Evolutionary conservation across 129 eudicot genomes (phyloP), one percentile per base, ranked within the genome.

Genomic region (Chrysanthemum lavandulifolium): DNA sequence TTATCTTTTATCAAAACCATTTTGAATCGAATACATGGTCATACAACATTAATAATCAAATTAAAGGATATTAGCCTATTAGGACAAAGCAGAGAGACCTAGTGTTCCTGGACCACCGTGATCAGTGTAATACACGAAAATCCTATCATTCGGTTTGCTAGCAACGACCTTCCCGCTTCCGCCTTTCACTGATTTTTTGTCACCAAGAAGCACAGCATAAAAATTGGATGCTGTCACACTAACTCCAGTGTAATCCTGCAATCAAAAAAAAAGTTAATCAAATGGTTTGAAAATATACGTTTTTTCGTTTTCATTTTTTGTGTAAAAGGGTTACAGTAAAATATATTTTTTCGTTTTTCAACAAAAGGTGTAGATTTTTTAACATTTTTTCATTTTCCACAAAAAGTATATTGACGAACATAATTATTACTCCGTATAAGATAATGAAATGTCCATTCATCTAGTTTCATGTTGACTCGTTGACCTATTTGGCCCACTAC

Each of bases 81-180:
- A 5, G 45, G 6, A 40, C 10, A 40, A 40, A 40, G 45, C 9
- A n/a, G 43, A 80, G 78, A 65, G 79, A 91, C 98, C 98, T 40
- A 92, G 95, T 58, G 86, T 84, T 66, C 98, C 98, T 1, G 98
- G 96, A 27, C 98, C 98, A 1, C 98, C 98, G 85, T 92, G 98
- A 72, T 92, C 96, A 1, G 84, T 61, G 82, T 92, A 92, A 74
- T 83, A 92, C 13, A 92, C 6, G 45, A 92, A 92, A 66, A 92
- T 89, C 75, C 96, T 82, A 73, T 92, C 98, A 21, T 83, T 77
- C 5, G 96, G 88, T 69, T 84, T 84, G 61, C 94, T 89, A 47
- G 83, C 67, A n/a, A 92, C 76, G 10, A 92, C 96, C 78, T 92
- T 92, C 18, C 96, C 88, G 13, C 96, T 92, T 75, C 98, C 98